Evolutionary conservation across 176 grass and related monocot genomes (phyloP).

Genomic region (Puccinellia tenuiflora): DNA sequence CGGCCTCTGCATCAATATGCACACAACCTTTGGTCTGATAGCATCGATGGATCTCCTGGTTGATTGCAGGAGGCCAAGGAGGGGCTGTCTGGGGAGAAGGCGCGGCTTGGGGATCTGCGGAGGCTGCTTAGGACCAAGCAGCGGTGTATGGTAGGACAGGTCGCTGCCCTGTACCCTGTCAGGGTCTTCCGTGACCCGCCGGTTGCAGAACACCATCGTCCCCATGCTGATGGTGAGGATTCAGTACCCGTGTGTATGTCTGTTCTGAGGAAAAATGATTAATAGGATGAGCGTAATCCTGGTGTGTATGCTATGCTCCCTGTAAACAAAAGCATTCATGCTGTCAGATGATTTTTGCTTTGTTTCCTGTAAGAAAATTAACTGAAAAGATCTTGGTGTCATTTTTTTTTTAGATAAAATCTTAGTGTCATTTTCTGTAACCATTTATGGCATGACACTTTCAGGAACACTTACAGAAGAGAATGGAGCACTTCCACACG

Average conservation of each 20-base stretch:
- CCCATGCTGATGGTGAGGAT: constrained; percentile 22
- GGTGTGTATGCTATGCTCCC: too few species aligned
- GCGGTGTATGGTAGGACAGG: constrained; percentile 31
- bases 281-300: not conserved
- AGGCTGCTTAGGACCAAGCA: constrained; percentile 35
- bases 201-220: not conserved
- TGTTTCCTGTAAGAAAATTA: not conserved
- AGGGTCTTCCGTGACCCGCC: constrained; percentile 32
- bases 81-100: constrained; percentile 5
- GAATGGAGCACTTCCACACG: not conserved
- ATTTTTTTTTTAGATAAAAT: too few species aligned
- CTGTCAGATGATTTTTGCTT: not conserved
- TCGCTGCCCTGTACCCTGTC: constrained; percentile 48
- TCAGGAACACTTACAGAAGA: constrained; percentile 8
- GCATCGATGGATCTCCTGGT: not conserved
- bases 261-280: not conserved
- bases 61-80: constrained; percentile 29
- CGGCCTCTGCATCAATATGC: too few species aligned
- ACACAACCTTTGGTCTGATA: too few species aligned
- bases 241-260: not conserved
- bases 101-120: constrained; percentile 22
- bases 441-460: not conserved
- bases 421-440: not conserved
- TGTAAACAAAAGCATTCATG: not conserved
- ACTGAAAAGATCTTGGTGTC: not conserved